Evolutionary conservation across 306 rosid genomes (phyloP), one percentile per base, ranked within the genome.

Genomic region (Quercus aquifolioides): DNA sequence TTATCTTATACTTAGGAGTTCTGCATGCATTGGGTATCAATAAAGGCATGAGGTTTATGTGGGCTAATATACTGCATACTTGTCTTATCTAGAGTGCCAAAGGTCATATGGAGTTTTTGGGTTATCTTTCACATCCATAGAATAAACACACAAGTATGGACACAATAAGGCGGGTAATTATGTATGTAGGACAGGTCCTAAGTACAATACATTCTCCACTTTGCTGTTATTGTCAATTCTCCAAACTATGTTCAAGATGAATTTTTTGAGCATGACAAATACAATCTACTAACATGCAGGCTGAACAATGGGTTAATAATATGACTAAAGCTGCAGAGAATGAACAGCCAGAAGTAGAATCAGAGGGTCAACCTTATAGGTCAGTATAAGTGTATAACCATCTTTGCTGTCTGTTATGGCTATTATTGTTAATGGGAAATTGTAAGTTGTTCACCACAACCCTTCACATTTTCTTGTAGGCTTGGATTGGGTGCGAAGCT

Each of bases 401-500:
- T 59, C 74, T 43, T 55, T 23, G 51, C 73, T 59, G 20, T 64
- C 57, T 62, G 7, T 63, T 43, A 15, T 8, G 1, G 3, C 20
- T 55, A n/a, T 55, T 14, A 55, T 49, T 59, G 20, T 55, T 25
- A 70, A 64, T 21, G 28, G 33, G 55, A 38, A 35, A 17, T 54
- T 21, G 56, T 41, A 69, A 18, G 69, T 56, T 15, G 30, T 72
- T 56, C 55, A 28, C 14, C 68, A 57, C 31, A 75, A 68, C 21
- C 58, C 28, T 41, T 13, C 26, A 23, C 63, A 43, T 13, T 31
- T 28, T 81, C 74, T 25, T 85, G 56, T 54, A 92, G 99, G 89
- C 99, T 90, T 81, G 98, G 97, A 43, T 86, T 94, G 56, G 99
- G 99, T 65, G 97, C 97, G 57, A 91, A 82, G 84, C 82, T 91